Evolutionary conservation across 352 stramenopile species (phyloP).

Genomic region (Pythium guiyangense): DNA sequence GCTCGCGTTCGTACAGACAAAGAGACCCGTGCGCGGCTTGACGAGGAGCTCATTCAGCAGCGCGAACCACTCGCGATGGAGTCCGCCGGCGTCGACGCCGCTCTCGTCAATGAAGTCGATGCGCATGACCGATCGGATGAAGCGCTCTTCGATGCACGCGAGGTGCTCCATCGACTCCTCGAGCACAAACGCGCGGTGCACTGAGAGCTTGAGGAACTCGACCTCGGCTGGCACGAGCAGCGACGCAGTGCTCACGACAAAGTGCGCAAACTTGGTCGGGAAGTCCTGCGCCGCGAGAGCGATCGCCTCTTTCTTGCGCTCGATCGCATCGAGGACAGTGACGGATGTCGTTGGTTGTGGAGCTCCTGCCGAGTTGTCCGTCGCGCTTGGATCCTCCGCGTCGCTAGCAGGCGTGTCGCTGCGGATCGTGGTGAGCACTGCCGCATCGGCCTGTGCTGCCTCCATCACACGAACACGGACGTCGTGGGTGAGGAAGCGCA

Average conservation of each 20-base stretch:
- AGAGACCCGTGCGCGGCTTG: slow-evolving; percentile 42
- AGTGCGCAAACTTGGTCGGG: slow-evolving; percentile 69
- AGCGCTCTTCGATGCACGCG: slow-evolving; percentile 45
- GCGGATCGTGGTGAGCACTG: slow-evolving; percentile 16
- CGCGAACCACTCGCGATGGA: slow-evolving; percentile 93
- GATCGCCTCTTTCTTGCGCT: slow-evolving; percentile 35
- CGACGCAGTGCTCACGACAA: slow-evolving; percentile 63
- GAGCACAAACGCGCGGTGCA: slow-evolving; percentile 58
- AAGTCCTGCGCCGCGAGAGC: slow-evolving; percentile 46
- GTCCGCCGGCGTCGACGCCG: slow-evolving; percentile 80
- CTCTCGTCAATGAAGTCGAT: slow-evolving; percentile 86
- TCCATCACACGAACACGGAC: slow-evolving; percentile 33
- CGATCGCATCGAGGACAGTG: slow-evolving; percentile 21
- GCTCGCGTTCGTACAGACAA: slow-evolving; percentile 40
- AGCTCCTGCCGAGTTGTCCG: not conserved
- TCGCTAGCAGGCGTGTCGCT: not conserved
- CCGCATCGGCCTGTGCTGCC: slow-evolving; percentile 28
- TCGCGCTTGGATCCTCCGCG: not conserved
- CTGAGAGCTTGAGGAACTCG: slow-evolving; percentile 61
- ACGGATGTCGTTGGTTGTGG: slow-evolving; percentile 9
- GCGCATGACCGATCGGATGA: slow-evolving; percentile 70
- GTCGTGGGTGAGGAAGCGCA: slow-evolving; percentile 22
- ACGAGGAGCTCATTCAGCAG: slow-evolving; percentile 63
- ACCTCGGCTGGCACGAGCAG: slow-evolving; percentile 57
- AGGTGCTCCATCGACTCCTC: slow-evolving; percentile 73